Percentiles rank a stretch among this genome's conserved stretches.
phyloP scores from a whole-genome alignment of 371 early-diverging fungal species.

The Mucor irregularis region DNA sequence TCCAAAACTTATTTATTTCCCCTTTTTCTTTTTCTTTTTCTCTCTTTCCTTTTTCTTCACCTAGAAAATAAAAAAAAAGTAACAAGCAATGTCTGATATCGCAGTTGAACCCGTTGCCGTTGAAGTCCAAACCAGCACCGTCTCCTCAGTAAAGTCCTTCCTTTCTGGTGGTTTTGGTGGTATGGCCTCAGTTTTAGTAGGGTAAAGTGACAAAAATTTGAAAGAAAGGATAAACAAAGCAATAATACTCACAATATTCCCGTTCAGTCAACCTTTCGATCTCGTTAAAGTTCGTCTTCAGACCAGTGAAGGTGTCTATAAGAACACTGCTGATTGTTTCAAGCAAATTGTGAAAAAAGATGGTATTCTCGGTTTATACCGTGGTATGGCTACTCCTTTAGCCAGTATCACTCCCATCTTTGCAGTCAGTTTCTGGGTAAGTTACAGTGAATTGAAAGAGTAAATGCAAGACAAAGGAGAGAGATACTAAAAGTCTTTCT shows the following conservation, averaged over 20 bases:
- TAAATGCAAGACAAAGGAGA: neutral
- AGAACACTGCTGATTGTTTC: constrained; percentile 87
- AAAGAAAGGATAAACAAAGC: neutral
- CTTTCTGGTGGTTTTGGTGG: constrained; percentile 95
- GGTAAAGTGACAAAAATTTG: constrained; percentile 33
- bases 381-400: constrained; percentile 92
- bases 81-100: constrained; percentile 4
- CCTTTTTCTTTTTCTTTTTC: constrained; percentile 1
- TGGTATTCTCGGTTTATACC: constrained; percentile 91
- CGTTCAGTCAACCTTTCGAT: constrained; percentile 75
- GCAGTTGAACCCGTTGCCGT: constrained; percentile 1
- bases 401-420: constrained; percentile 95
- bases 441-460: constrained; percentile 7
- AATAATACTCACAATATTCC: neutral
- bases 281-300: constrained; percentile 93
- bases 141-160: constrained; percentile 82
- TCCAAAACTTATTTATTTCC: neutral
- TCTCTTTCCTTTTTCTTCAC: neutral
- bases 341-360: constrained; percentile 86
- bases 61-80: neutral
- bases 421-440: constrained; percentile 91
- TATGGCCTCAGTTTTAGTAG: constrained; percentile 74
- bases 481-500: neutral
- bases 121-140: constrained; percentile 27
- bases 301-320: constrained; percentile 82